Conservation (phyloP, 371 early-diverging fungal genomes). For the Mortierella sp. region DNA sequence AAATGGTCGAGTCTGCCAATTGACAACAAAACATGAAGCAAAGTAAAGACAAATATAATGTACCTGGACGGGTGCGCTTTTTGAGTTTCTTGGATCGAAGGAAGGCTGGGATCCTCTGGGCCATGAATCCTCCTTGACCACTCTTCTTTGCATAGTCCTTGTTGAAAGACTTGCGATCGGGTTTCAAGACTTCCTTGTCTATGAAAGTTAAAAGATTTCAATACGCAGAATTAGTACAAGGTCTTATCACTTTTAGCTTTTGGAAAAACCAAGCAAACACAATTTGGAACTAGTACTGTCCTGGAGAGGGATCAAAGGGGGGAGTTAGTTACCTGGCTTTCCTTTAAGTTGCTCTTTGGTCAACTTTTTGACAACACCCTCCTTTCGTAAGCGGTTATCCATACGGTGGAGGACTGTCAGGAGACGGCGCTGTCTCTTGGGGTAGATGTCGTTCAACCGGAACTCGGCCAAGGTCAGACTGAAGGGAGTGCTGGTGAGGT, state of each 20-base stretch:
- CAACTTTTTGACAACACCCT: conserved; percentile 55
- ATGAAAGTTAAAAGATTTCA: neutral
- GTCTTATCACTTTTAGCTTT: too few species aligned
- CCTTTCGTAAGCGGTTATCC: conserved; percentile 54
- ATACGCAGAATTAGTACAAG: neutral
- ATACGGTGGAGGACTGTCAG: conserved; percentile 57
- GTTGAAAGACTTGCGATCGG: conserved; percentile 52
- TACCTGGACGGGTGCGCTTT: conserved; percentile 57
- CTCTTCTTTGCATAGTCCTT: conserved; percentile 50
- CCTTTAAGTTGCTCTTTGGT: conserved; percentile 59
- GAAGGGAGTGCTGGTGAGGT: conserved; percentile 53
- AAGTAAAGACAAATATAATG: neutral
- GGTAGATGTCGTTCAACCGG: conserved; percentile 54
- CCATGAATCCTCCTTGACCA: conserved; percentile 54
- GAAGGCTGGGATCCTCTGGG: conserved; percentile 50
- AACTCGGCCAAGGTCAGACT: conserved; percentile 60
- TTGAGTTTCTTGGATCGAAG: conserved; percentile 52
- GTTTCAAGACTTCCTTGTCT: conserved; percentile 57
- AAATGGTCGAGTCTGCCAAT: too few species aligned
- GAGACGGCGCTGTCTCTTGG: conserved; percentile 52
- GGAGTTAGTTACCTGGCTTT: conserved; percentile 46
- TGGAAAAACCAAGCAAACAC: neutral
- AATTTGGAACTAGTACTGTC: neutral
- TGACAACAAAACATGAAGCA: too few species aligned
- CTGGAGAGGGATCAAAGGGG: neutral